Base-by-base conservation (phyloP, 78 protist species). In the Diacronema lutheri region DNA sequence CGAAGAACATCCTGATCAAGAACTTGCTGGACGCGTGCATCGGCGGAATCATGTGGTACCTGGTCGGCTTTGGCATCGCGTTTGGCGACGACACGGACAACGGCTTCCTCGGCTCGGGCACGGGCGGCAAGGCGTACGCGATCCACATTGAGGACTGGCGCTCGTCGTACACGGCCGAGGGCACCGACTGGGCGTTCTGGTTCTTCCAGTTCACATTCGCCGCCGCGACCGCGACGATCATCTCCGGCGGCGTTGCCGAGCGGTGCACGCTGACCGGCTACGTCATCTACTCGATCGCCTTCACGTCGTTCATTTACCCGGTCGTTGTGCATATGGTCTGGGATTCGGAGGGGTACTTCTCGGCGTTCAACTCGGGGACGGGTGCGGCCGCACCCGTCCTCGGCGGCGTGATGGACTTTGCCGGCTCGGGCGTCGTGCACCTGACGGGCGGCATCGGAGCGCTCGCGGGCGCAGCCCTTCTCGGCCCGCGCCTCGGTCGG, bases 231-330 rank as follows among this genome's bases (percentile, higher is more conserved):
- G 69, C 92, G 71, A 86, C 94, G 68, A 92, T 92, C 83, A 86
- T 89, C 29, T 83, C 90, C 5, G 94, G 94, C 25, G 90, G 91
- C 12, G 77, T 87, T 19, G 94, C 94, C 58, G 94, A 92, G 86
- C 87, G 94, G 21, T 7, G 41, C 35, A 6, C 25, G 37, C 9
- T 87, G 50, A 23, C 0, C 40, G 93, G 85, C 38, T 91, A 91
- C 82, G 19, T 83, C 31, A 20, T 86, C 33, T 88, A 83, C 88
- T 20, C 81, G 25, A 41, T 37, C 21, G 55, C 64, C 72, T 11
- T 87, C 64, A 56, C 84, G 23, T 72, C 56, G 35, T 60, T 88
- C 85, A 35, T 92, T 60, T 92, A 92, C 84, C 92, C 92, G 81
- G n/a, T n/a, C n/a, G n/a, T n/a, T n/a, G n/a, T n/a, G n/a, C n/a